Conservation (phyloP, 106 monocot genomes). For the Platanthera guangdongensis region DNA sequence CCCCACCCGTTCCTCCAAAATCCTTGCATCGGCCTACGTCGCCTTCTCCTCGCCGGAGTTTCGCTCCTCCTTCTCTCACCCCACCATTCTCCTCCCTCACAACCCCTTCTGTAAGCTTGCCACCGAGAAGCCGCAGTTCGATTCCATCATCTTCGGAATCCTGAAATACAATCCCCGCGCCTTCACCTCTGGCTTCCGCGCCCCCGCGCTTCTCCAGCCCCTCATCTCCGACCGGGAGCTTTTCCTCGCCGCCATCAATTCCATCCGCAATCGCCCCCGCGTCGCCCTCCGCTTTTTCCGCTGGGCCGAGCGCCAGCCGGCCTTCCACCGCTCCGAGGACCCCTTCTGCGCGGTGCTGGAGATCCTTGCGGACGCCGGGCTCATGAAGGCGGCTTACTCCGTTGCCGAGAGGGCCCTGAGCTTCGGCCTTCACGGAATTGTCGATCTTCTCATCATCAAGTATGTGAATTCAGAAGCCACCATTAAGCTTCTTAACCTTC, state of each 20-base stretch:
- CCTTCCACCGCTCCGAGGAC: slow-evolving; percentile 22
- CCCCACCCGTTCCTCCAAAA: slow-evolving; percentile 8
- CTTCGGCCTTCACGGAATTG: slow-evolving; percentile 26
- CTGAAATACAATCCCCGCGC: slow-evolving; percentile 10
- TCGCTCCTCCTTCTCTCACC: background rate
- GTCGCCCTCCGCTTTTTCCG: slow-evolving; percentile 55
- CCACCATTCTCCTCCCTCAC: background rate
- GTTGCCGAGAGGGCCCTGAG: slow-evolving; percentile 20
- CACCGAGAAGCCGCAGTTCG: slow-evolving; percentile 14
- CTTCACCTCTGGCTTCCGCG: slow-evolving; percentile 10
- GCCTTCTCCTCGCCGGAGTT: background rate
- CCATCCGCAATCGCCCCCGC: slow-evolving; percentile 28
- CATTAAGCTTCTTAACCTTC: slow-evolving; percentile 41
- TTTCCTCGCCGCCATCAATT: slow-evolving; percentile 23
- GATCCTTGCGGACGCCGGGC: slow-evolving; percentile 31
- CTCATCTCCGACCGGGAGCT: slow-evolving; percentile 7
- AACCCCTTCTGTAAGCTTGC: slow-evolving; percentile 2
- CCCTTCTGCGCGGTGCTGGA: slow-evolving; percentile 37
- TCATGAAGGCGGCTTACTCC: slow-evolving; percentile 34
- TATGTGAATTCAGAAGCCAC: slow-evolving; percentile 6
- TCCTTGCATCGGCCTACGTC: slow-evolving; percentile 3
- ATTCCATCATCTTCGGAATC: slow-evolving; percentile 18
- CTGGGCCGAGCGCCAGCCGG: slow-evolving; percentile 50
- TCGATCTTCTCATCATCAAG: slow-evolving; percentile 23
- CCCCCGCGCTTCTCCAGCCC: background rate